Conservation (phyloP, 192 early-diverging fungal species). For the Coemansia sp. region DNA sequence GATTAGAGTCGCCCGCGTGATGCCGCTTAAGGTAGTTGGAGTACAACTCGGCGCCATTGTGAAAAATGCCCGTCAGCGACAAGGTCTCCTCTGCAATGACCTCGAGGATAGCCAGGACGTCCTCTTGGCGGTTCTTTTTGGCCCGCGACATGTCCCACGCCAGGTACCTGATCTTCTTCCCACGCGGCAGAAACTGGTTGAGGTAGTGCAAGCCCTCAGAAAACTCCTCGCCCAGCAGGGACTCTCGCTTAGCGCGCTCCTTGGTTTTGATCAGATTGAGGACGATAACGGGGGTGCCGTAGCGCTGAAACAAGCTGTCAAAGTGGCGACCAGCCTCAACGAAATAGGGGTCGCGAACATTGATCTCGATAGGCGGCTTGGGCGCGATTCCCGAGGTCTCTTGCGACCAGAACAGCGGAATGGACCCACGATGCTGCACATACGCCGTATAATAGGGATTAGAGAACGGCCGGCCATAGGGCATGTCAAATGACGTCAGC, state of each 20-base stretch:
- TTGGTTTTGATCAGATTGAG: slow-evolving; percentile 96
- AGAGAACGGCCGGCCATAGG: slow-evolving; percentile 48
- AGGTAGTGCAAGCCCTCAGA: slow-evolving; percentile 77
- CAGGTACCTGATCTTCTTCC: slow-evolving; percentile 81
- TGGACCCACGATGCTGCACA: slow-evolving; percentile 96
- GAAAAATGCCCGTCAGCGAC: slow-evolving; percentile 86
- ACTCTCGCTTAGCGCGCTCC: slow-evolving; percentile 87
- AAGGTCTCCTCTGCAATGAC: slow-evolving; percentile 85
- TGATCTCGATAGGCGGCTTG: slow-evolving; percentile 92
- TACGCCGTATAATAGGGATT: slow-evolving; percentile 87
- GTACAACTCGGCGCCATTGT: slow-evolving; percentile 76
- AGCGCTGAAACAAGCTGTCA: slow-evolving; percentile 87
- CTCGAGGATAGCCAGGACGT: slow-evolving; percentile 87
- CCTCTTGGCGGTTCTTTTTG: slow-evolving; percentile 83
- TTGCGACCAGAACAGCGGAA: slow-evolving; percentile 95
- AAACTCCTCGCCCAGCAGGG: slow-evolving; percentile 83
- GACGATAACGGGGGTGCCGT: slow-evolving; percentile 87
- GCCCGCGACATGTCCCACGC: slow-evolving; percentile 99
- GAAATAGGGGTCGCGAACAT: slow-evolving; percentile 89
- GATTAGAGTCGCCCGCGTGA: slow-evolving; percentile 14
- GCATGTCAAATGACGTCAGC: slow-evolving; percentile 80
- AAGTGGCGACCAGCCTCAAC: slow-evolving; percentile 91
- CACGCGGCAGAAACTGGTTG: slow-evolving; percentile 83
- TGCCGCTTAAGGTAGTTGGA: slow-evolving; percentile 29
- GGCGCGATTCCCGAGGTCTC: slow-evolving; percentile 88